Conservation (phyloP, 306 rosid genomes). For the Lathyrus tuberosus region DNA sequence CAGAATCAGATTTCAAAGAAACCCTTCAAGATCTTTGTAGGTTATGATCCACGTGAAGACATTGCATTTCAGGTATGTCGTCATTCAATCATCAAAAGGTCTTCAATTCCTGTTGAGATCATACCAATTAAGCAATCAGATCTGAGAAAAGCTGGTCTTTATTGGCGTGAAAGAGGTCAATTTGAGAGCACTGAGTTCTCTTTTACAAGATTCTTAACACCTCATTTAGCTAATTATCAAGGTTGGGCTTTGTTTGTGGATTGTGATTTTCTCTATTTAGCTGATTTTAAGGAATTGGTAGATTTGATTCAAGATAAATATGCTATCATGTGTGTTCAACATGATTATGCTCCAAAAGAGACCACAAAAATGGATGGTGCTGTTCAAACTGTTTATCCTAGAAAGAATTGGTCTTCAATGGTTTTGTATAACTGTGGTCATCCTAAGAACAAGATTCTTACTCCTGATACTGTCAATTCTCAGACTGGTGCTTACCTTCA, state of each 20-base stretch:
- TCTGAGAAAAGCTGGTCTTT: slow-evolving; percentile 57
- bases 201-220: slow-evolving; percentile 69
- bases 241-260: slow-evolving; percentile 85
- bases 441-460: slow-evolving; percentile 58
- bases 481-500: slow-evolving; percentile 76
- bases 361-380: slow-evolving; percentile 81
- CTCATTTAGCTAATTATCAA: slow-evolving; percentile 54
- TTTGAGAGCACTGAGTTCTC: slow-evolving; percentile 78
- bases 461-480: slow-evolving; percentile 62
- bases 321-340: slow-evolving; percentile 75
- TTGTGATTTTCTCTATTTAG: slow-evolving; percentile 68
- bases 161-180: slow-evolving; percentile 73
- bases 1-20: slow-evolving; percentile 26
- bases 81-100: slow-evolving; percentile 58
- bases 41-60: slow-evolving; percentile 69
- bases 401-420: slow-evolving; percentile 85
- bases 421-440: slow-evolving; percentile 70
- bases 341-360: slow-evolving; percentile 71
- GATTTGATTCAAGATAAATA: slow-evolving; percentile 58
- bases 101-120: slow-evolving; percentile 71
- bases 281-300: slow-evolving; percentile 64
- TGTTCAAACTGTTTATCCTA: slow-evolving; percentile 69
- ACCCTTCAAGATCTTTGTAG: slow-evolving; percentile 66
- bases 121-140: slow-evolving; percentile 63
- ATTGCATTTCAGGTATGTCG: slow-evolving; percentile 65